Evolutionary conservation across 345 rosid genomes (phyloP), one percentile per base, ranked within the genome.

Genomic region (Schrenkiella parvula): DNA sequence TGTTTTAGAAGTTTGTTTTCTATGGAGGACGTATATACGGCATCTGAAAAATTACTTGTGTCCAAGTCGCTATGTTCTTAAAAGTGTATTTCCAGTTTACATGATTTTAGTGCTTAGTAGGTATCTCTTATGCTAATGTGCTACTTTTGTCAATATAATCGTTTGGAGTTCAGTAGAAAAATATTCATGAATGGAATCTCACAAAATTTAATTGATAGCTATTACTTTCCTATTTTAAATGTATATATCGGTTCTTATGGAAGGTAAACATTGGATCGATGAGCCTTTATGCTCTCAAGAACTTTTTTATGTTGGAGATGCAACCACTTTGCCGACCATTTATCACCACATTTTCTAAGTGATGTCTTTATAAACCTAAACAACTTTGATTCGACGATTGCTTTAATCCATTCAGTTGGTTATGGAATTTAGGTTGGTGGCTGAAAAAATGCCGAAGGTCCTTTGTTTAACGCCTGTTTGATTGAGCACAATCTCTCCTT

Each of bases 401-500:
- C 64, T 22, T 53, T 53, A 51, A 29, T 42, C 46, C 46, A 42
- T 63, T 56, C 3, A 12, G 3, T 42, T 42, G 37, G 18, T 2
- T 57, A 56, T 65, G 65, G 50, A 68, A 37, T 62, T 26, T 48
- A 44, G 57, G 51, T 50, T 75, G 64, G 57, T 67, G 55, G 57
- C 74, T 60, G 50, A 56, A 65, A 70, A 26, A 68, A 38, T 75
- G 32, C 48, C 15, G 37, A 65, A 37, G 42, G 6, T 81, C 59
- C 41, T 46, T 79, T 59, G 44, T 57, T 34, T 29, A 59, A 63
- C 10, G 3, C 7, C 35, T 52, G 43, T 19, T 12, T 21, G 31
- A 34, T 34, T 39, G 11, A 67, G 19, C 61, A 9, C 32, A 35
- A 58, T 59, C 15, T 50, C 8, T 70, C 38, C n/a, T 14, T 66